A percentile compares a stretch with the other conserved stretches of the same genome.
Conservation (phyloP, 2,329 filamentous ascomycete species). For the Cryoendolithus antarcticus region DNA sequence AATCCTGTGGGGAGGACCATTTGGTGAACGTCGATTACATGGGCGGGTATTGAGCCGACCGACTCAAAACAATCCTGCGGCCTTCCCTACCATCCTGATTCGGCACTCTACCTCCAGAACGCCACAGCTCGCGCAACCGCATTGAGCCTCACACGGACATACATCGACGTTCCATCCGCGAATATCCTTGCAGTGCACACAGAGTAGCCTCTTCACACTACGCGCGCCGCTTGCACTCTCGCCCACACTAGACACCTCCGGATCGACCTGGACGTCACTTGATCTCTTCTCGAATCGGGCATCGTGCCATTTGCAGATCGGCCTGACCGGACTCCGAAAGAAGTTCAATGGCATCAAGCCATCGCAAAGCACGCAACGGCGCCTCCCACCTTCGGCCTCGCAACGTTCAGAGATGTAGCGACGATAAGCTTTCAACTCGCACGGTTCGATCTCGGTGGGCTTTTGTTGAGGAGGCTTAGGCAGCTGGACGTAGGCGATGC, state of each 20-base stretch:
- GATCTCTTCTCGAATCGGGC: slow-evolving; percentile 8
- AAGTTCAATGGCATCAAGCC: slow-evolving; percentile 7
- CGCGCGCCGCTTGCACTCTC: background rate
- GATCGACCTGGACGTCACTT: no score
- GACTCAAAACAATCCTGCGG: background rate
- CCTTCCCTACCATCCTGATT: slow-evolving; percentile 1
- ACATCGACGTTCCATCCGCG: slow-evolving; percentile 4
- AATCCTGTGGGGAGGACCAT: no score
- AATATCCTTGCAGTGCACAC: slow-evolving; percentile 4
- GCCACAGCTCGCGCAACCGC: slow-evolving; percentile 5
- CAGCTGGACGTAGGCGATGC: slow-evolving; percentile 17
- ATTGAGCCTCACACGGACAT: slow-evolving; percentile 1
- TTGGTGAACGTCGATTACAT: no score
- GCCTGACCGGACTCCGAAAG: slow-evolving; percentile 6
- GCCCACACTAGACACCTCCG: no score
- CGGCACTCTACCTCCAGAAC: slow-evolving; percentile 4
- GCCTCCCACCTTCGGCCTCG: slow-evolving; percentile 9
- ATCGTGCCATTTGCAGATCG: slow-evolving; percentile 14
- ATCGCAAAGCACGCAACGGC: slow-evolving; percentile 16
- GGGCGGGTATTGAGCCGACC: background rate
- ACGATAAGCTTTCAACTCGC: slow-evolving; percentile 14
- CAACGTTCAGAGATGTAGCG: slow-evolving; percentile 13
- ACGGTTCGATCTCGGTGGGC: slow-evolving; percentile 11
- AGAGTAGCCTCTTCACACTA: slow-evolving; percentile 1
- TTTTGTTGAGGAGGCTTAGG: slow-evolving; percentile 9